Conservation (phyloP, 352 stramenopile genomes). For the Pythium guiyangense region DNA sequence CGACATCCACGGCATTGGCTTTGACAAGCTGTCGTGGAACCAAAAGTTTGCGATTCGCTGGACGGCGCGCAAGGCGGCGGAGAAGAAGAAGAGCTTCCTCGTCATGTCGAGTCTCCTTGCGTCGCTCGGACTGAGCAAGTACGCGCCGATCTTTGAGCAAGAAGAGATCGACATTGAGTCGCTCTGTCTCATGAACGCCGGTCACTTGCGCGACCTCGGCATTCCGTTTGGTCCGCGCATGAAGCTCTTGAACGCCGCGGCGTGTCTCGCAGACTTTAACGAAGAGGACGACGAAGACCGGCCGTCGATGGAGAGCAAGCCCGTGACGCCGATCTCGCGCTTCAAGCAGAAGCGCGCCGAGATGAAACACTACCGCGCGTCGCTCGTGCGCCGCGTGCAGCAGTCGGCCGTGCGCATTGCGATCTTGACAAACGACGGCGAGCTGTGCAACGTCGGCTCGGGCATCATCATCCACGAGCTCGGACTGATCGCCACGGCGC, state of each 20-base stretch:
- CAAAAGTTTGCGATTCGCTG: conserved; percentile 83
- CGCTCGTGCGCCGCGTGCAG: conserved; percentile 78
- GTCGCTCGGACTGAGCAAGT: conserved; percentile 80
- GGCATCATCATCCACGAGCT: conserved; percentile 84
- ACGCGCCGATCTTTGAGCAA: conserved; percentile 80
- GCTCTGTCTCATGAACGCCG: conserved; percentile 83
- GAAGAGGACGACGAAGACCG: conserved; percentile 74
- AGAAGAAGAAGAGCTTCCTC: conserved; percentile 88
- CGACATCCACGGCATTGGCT: conserved; percentile 80
- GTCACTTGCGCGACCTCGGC: conserved; percentile 73
- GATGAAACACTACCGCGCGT: conserved; percentile 86
- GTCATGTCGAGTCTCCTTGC: conserved; percentile 80
- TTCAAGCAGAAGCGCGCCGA: conserved; percentile 77
- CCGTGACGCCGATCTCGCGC: conserved; percentile 69
- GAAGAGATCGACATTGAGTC: conserved; percentile 88
- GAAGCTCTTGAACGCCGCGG: conserved; percentile 81
- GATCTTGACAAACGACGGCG: conserved; percentile 80
- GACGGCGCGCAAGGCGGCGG: conserved; percentile 71
- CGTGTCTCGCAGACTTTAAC: conserved; percentile 79
- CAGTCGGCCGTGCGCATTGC: conserved; percentile 83
- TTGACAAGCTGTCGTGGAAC: conserved; percentile 83
- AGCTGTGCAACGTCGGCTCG: conserved; percentile 83
- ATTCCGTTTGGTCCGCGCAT: conserved; percentile 83
- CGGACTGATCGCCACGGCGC: conserved; percentile 73
- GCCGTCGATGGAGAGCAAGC: conserved; percentile 50